Conservation (phyloP, 495 filamentous ascomycete species). For the Acidiella bohemica region DNA sequence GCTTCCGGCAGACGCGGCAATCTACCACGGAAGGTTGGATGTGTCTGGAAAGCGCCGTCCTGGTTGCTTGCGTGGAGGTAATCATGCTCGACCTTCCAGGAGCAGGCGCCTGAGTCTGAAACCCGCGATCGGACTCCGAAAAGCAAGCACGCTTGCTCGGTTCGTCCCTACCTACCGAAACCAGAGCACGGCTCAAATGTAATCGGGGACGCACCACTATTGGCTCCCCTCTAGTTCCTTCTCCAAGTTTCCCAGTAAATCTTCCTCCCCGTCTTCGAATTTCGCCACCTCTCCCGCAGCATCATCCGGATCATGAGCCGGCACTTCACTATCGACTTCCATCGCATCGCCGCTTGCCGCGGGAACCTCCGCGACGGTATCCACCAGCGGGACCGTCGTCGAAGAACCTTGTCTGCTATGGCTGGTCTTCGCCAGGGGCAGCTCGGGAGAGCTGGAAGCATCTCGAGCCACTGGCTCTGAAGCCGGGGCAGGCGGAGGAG, state of each 20-base stretch:
- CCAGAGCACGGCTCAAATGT: too few species aligned
- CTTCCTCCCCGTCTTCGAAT: conserved; percentile 28
- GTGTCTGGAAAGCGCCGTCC: too few species aligned
- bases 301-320: too few species aligned
- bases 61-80: too few species aligned
- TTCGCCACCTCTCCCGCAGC: conserved; percentile 11
- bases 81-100: too few species aligned
- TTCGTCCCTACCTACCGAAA: too few species aligned
- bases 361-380: conserved; percentile 2
- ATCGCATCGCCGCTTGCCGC: background rate
- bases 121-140: too few species aligned
- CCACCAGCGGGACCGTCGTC: background rate
- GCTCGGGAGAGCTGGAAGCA: conserved; percentile 24
- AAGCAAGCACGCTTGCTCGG: too few species aligned
- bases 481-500: background rate
- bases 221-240: conserved; percentile 25
- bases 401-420: conserved; percentile 26
- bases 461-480: conserved; percentile 5
- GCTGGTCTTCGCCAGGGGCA: conserved; percentile 21
- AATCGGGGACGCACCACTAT: too few species aligned
- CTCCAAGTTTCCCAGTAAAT: conserved; percentile 32
- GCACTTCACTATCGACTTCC: background rate
- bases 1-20: too few species aligned
- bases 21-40: too few species aligned
- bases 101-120: too few species aligned